These are phyloP conservation scores for Solanum hybrid DNA, from an alignment of 305 asterid species.

Conservation along the genomic window DNA sequence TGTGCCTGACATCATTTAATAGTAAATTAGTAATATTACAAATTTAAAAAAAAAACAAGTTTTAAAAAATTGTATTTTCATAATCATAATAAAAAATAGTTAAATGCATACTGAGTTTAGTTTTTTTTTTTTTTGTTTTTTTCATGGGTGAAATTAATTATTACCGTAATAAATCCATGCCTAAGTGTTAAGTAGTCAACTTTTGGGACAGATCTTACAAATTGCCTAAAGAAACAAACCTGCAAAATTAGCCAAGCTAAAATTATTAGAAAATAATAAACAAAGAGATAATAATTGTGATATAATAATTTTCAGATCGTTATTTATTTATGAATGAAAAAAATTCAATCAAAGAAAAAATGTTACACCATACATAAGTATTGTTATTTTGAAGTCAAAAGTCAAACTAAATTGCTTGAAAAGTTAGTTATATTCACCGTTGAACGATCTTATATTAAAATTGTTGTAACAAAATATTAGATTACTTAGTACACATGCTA, in stretches of 20 bases:
- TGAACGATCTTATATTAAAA: background rate
- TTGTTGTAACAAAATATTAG: background rate
- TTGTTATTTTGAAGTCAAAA: background rate
- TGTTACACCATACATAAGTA: background rate
- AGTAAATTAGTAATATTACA: background rate
- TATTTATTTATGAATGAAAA: background rate
- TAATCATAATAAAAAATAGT: background rate
- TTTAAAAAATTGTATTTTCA: background rate
- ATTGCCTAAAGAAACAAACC: conserved; percentile 18
- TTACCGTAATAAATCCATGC: conserved; percentile 18
- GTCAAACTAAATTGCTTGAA: background rate
- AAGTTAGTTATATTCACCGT: background rate
- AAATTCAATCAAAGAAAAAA: background rate
- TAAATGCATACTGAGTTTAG: too few relatives aligned
- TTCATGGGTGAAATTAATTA: background rate
- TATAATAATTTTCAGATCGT: too few relatives aligned
- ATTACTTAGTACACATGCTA: background rate
- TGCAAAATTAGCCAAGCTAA: background rate
- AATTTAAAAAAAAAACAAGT: background rate
- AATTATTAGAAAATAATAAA: background rate
- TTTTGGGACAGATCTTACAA: conserved; percentile 16
- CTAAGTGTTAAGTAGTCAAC: conserved; percentile 14
- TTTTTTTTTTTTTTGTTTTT: too few relatives aligned
- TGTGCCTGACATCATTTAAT: conserved; percentile 49
- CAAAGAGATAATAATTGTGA: too few relatives aligned